Percentiles rank a stretch among this genome's conserved stretches.
Conservation (phyloP, 2,329 filamentous ascomycete genomes). For the Apiospora phragmitis region DNA sequence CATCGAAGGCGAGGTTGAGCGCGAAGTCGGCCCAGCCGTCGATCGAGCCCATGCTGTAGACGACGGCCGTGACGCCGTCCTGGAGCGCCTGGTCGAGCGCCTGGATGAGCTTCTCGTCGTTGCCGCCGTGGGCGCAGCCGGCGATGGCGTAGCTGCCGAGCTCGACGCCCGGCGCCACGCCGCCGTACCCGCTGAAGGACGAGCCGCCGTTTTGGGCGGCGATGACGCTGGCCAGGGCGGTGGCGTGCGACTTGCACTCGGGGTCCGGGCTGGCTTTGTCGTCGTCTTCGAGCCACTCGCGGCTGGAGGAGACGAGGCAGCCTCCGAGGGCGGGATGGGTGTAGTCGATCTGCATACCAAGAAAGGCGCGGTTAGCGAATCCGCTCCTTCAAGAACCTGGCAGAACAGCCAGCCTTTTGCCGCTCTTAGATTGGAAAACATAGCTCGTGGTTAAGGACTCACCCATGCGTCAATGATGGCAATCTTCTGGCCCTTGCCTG, state of each 20-base stretch:
- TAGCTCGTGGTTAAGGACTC: neutral
- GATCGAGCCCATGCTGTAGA: constrained; percentile 20
- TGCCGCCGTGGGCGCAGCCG: constrained; percentile 31
- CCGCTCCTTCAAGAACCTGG: neutral
- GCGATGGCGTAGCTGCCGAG: constrained; percentile 40
- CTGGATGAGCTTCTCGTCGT: constrained; percentile 41
- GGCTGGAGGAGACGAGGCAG: constrained; percentile 42
- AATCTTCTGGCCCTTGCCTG: constrained; percentile 45
- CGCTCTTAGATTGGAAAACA: neutral
- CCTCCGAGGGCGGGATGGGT: constrained; percentile 52
- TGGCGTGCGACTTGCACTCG: constrained; percentile 32
- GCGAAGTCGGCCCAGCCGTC: constrained; percentile 11
- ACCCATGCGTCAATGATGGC: constrained; percentile 40
- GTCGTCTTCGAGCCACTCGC: neutral
- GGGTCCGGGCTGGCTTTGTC: constrained; percentile 35
- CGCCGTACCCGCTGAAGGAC: constrained; percentile 34
- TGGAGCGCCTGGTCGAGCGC: constrained; percentile 45
- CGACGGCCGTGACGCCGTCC: constrained; percentile 38
- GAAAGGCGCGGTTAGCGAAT: neutral
- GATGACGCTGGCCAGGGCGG: constrained; percentile 43
- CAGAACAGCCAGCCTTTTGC: neutral
- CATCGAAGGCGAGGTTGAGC: neutral
- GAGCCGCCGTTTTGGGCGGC: constrained; percentile 29
- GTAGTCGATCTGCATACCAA: constrained; percentile 41
- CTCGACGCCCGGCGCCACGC: constrained; percentile 41